phyloP scores from a whole-genome alignment of 2,329 filamentous ascomycete species.

The Chrysosporium queenslandicum region DNA sequence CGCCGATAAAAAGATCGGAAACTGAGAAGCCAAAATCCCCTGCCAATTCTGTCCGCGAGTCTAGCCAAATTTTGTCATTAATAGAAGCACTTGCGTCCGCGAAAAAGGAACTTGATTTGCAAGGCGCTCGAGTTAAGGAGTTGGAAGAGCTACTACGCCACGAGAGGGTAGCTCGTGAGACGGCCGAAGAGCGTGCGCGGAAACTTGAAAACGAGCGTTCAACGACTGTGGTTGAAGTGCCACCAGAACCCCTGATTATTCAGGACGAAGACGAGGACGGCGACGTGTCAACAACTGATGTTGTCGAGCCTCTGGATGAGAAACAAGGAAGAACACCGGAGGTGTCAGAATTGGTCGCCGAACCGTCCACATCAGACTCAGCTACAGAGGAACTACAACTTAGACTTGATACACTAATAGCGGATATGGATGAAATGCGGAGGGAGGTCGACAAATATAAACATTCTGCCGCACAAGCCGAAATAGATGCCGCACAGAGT shows the following conservation, averaged over 20 bases:
- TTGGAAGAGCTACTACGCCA: constrained; percentile 67
- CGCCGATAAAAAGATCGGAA: constrained; percentile 60
- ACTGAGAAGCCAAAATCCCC: constrained; percentile 59
- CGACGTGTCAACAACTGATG: constrained; percentile 5
- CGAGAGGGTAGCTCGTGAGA: constrained; percentile 71
- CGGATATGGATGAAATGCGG: constrained; percentile 71
- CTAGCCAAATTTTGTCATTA: constrained; percentile 69
- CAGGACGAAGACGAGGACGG: constrained; percentile 10
- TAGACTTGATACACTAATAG: constrained; percentile 64
- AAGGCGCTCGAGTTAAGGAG: constrained; percentile 67
- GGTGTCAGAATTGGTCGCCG: constrained; percentile 13
- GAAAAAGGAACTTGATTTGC: constrained; percentile 78
- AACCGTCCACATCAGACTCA: not conserved
- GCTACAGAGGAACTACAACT: constrained; percentile 47
- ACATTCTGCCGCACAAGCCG: constrained; percentile 66
- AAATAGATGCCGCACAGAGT: constrained; percentile 61
- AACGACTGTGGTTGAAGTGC: constrained; percentile 1
- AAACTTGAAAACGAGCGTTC: constrained; percentile 53
- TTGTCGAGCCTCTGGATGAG: constrained; percentile 15
- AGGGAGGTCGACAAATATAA: constrained; percentile 70
- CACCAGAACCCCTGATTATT: not conserved
- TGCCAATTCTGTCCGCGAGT: constrained; percentile 45
- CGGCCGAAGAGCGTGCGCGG: constrained; percentile 72
- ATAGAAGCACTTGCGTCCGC: constrained; percentile 75
- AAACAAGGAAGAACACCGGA: constrained; percentile 22